Evolutionary conservation across 768 basidiomycete species (phyloP), one percentile per base, ranked within the genome.

Genomic region (Amanita rimosa): DNA sequence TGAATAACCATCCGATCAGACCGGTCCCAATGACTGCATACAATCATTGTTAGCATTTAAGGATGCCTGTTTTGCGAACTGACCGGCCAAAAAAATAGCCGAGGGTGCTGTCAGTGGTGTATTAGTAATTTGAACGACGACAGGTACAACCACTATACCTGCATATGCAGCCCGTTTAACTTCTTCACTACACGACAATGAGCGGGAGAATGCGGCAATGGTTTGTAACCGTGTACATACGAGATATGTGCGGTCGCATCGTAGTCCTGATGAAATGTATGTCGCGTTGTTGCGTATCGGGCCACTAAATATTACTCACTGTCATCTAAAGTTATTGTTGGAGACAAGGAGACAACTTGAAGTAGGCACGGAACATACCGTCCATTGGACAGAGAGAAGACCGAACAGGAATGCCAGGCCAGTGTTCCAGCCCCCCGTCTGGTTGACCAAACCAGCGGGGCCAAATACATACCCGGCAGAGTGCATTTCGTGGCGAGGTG

Each of bases 351-450:
- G 21, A 17, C 6, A 22, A n/a, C 5, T 43, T 26, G 5, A 33
- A 16, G 6, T 10, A 13, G 26, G 13, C 2, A 34, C 44, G 29
- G 26, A 22, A 66, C 81, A 29, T 56, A 87, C 82, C 55, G 85
- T 88, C 85, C 88, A 91, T 60, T 91, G 88, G 17, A 94, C 91
- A 50, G 81, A 85, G 24, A 93, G 71, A 44, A 93, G 64, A 21
- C 90, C 91, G 55, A 95, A 83, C 17, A 90, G 67, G 68, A 92
- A 91, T 0, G 88, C 82, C 38, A 94, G 68, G 0, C 90, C 90
- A 35, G 73, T 76, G 54, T 79, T 82, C 75, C 79, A 82, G 51
- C 83, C 89, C 24, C 87, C 86, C 0, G 88, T 83, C 56, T 81
- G 76, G 61, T 95, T 95, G 41, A 79, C 65, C 44, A 88, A 61